Conservation (phyloP, 176 grass and related monocot genomes). For the Guadua angustifolia region DNA sequence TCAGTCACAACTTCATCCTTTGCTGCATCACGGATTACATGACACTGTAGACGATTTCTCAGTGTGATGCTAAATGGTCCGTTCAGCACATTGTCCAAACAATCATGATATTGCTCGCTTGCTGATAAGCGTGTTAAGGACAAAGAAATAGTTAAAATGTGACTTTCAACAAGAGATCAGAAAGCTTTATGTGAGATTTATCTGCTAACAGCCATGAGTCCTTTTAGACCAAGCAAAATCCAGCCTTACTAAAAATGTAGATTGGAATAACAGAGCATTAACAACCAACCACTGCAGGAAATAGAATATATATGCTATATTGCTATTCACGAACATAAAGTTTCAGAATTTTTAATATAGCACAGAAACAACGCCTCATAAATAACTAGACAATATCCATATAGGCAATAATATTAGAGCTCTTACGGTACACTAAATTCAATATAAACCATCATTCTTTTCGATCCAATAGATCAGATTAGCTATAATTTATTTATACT, state of each 20-base stretch:
- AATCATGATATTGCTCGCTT: conserved; percentile 76
- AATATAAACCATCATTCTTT: no score
- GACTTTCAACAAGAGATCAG: not conserved
- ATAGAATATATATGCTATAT: not conserved
- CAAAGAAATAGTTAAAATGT: not conserved
- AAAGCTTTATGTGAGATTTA: conserved; percentile 1
- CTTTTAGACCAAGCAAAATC: conserved; percentile 24
- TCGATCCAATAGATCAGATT: no score
- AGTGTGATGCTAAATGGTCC: conserved; percentile 89
- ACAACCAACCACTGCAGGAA: not conserved
- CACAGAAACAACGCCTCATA: not conserved
- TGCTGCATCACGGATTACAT: conserved; percentile 82
- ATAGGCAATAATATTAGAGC: not conserved
- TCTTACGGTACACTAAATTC: no score
- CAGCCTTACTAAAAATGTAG: not conserved
- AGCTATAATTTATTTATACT: no score
- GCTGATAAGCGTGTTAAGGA: conserved; percentile 67
- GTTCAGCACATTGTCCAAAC: conserved; percentile 74
- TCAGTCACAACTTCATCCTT: conserved; percentile 81
- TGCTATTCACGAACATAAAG: not conserved
- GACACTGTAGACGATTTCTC: conserved; percentile 81
- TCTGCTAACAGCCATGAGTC: not conserved
- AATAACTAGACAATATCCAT: not conserved
- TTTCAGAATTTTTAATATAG: not conserved
- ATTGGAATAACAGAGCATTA: not conserved